Evolutionary conservation across 2,329 filamentous ascomycete genomes (phyloP).

Genomic region (Fusarium scirpi): DNA sequence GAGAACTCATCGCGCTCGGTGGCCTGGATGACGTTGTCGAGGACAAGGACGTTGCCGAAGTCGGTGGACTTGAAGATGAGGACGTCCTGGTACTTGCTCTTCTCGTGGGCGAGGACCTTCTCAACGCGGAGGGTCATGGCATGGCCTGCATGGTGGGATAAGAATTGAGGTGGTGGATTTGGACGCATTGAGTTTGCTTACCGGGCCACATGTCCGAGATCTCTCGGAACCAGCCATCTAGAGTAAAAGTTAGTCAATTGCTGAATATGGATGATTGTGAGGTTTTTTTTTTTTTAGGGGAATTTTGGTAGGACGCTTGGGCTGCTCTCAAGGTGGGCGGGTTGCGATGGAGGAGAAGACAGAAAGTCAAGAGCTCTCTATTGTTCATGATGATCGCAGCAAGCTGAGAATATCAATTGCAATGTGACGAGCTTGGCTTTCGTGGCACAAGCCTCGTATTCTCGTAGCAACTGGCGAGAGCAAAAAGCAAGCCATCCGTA

Average conservation of each 20-base stretch:
- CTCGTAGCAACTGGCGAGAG: not conserved
- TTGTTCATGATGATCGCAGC: not conserved
- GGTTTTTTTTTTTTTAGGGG: not conserved
- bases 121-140: conserved; percentile 99
- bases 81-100: conserved; percentile 98
- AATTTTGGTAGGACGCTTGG: conserved; percentile 4
- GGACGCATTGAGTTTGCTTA: conserved; percentile 47
- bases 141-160: conserved; percentile 70
- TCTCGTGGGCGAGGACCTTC: conserved; percentile 98
- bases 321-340: not conserved
- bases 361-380: not conserved
- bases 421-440: not conserved
- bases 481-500: conserved; percentile 1
- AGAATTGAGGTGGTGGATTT: not conserved
- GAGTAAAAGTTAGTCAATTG: conserved; percentile 23
- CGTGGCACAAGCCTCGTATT: not conserved
- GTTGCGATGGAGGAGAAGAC: not conserved
- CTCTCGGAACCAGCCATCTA: conserved; percentile 99
- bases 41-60: conserved; percentile 94
- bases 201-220: conserved; percentile 98
- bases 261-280: not conserved
- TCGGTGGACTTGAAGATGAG: conserved; percentile 98
- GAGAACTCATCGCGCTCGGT: conserved; percentile 99
- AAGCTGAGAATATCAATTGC: not conserved
- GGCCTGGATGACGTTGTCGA: conserved; percentile 99